Evolutionary conservation across 176 grass and related monocot genomes (phyloP), one percentile per base, ranked within the genome.

Genomic region (Canna indica): DNA sequence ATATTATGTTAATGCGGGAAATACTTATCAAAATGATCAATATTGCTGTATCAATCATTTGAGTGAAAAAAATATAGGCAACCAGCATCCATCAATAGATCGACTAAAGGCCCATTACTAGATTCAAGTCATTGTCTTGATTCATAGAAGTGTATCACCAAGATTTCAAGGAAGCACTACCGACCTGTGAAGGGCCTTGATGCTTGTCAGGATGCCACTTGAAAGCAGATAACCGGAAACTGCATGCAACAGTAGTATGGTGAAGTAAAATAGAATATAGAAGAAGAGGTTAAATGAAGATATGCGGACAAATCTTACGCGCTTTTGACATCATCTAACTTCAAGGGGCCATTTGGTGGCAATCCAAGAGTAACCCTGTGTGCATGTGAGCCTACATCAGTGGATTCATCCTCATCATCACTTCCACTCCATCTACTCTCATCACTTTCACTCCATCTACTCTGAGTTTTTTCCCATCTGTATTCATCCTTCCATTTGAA

Each of bases 161-260:
- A 12, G 65, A 41, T 36, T 46, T 24, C 58, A 41, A 3, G 60
- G 59, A 28, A 73, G 17, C 70, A 45, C 14, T 26, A 17, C 64
- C 76, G 67, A 96, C 88, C 81, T 90, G 88, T 46, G 93, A 97
- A 73, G 84, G 81, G 56, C 84, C 86, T 15, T 72, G 76, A 77
- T 96, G 93, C 74, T 74, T 89, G 76, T 96, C 92, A 83, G 93
- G 93, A 25, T 96, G 93, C 93, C 88, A 97, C 77, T 90, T 91
- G 27, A 97, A 64, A 57, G 93, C 93, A 64, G 84, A 86, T 61
- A 75, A 27, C 42, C 82, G 79, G 47, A 92, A 97, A 57, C 93
- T 92, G 76, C 57, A 87, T 31, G 7, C 25, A 54, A 27, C 0
- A 20, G 8, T 76, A 29, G 22, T 41, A 11, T 28, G 11, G 12